phyloP scores from a whole-genome alignment of 768 basidiomycete species.

The Lentinula boryana region DNA sequence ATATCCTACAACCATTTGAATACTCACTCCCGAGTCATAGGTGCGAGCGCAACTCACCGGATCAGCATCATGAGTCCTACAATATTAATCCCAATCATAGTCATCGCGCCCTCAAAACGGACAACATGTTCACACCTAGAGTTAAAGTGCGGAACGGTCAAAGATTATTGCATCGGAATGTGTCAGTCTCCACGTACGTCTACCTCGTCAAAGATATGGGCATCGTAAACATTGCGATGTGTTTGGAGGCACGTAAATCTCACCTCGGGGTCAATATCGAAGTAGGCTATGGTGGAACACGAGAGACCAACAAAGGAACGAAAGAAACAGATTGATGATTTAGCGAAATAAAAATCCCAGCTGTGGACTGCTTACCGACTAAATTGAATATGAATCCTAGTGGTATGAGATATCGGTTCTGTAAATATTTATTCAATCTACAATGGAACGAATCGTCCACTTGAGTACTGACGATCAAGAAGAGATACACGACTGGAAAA shows the following conservation, averaged over 20 bases:
- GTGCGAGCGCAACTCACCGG: not conserved
- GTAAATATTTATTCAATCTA: not conserved
- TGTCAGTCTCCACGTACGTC: not conserved
- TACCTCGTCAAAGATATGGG: not conserved
- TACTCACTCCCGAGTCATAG: too few relatives aligned
- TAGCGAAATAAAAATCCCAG: not conserved
- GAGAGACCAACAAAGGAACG: not conserved
- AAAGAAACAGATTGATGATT: not conserved
- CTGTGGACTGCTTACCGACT: not conserved
- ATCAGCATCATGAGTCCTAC: constrained; percentile 3
- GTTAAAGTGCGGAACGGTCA: not conserved
- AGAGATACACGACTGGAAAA: not conserved
- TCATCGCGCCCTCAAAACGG: constrained; percentile 3
- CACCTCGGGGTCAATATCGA: not conserved
- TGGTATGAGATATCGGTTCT: not conserved
- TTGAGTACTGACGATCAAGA: not conserved
- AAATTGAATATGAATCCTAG: not conserved
- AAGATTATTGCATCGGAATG: not conserved
- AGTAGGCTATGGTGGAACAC: not conserved
- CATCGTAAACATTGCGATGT: not conserved
- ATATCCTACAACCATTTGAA: not conserved
- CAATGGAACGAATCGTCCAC: too few relatives aligned
- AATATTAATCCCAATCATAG: constrained; percentile 1
- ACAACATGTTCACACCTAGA: constrained; percentile 1
- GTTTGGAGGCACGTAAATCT: not conserved